These are phyloP conservation scores for Agrostemma githago DNA, from an alignment of 148 eudicot genomes.

Conservation along the genomic window DNA sequence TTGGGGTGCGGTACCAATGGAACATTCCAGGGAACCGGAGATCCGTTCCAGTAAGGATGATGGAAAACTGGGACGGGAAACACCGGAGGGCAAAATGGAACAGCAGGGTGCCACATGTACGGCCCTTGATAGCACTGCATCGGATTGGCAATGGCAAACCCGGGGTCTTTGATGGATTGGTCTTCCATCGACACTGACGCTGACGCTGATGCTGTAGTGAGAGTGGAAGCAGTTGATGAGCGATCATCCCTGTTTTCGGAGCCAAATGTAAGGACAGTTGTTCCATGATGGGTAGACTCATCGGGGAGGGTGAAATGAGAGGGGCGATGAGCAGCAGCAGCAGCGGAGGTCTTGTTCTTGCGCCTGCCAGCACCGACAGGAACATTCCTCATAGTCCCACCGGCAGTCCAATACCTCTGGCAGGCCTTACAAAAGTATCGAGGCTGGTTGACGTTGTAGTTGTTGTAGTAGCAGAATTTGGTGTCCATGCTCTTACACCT, in stretches of 20 bases:
- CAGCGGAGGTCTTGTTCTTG: slow-evolving; percentile 65
- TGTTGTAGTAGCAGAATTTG: slow-evolving; percentile 91
- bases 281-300: slow-evolving; percentile 35
- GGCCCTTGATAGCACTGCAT: slow-evolving; percentile 72
- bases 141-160: slow-evolving; percentile 34
- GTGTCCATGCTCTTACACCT: slow-evolving; percentile 98
- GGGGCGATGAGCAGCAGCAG: slow-evolving; percentile 20
- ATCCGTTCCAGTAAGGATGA: slow-evolving; percentile 66
- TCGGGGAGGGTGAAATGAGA: slow-evolving; percentile 59
- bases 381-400: slow-evolving; percentile 90
- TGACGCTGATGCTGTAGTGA: slow-evolving; percentile 20
- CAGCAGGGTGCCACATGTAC: slow-evolving; percentile 56
- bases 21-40: slow-evolving; percentile 48
- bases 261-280: slow-evolving; percentile 61
- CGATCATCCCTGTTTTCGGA: slow-evolving; percentile 42
- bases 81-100: slow-evolving; percentile 50
- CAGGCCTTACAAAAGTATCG: slow-evolving; percentile 94
- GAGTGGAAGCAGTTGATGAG: slow-evolving; percentile 44
- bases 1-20: slow-evolving; percentile 47
- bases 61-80: slow-evolving; percentile 62
- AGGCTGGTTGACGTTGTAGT: slow-evolving; percentile 88
- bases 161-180: slow-evolving; percentile 22
- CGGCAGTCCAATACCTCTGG: slow-evolving; percentile 98
- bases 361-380: slow-evolving; percentile 93
- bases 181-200: slow-evolving; percentile 32